Evolutionary conservation across 768 basidiomycete genomes (phyloP).

Genomic region (Lepiota brunneoincarnata): DNA sequence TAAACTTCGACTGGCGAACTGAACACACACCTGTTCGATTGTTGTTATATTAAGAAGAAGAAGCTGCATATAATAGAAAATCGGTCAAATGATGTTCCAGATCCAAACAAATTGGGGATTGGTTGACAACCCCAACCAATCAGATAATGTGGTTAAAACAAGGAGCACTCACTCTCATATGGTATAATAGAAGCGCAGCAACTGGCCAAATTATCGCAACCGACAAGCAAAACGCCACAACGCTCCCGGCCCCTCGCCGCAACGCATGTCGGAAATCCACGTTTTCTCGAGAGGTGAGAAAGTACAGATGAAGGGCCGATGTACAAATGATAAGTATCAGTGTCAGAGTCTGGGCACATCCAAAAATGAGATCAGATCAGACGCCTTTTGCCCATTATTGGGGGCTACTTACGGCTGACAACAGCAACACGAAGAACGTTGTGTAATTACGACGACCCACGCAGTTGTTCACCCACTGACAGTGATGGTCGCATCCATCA

Average conservation of each 20-base stretch:
- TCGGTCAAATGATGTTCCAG: slow-evolving; percentile 5
- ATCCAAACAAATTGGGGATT: neutral
- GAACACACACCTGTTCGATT: slow-evolving; percentile 80
- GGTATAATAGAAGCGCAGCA: slow-evolving; percentile 74
- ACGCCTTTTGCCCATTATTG: neutral
- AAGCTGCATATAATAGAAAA: slow-evolving; percentile 42
- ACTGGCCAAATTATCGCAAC: slow-evolving; percentile 82
- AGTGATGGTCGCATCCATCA: slow-evolving; percentile 92
- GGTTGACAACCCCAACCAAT: slow-evolving; percentile 5
- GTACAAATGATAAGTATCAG: slow-evolving; percentile 78
- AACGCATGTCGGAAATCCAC: slow-evolving; percentile 46
- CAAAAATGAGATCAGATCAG: slow-evolving; percentile 12
- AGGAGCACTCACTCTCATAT: slow-evolving; percentile 71
- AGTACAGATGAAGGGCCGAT: slow-evolving; percentile 76
- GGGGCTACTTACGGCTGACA: slow-evolving; percentile 59
- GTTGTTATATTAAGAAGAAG: slow-evolving; percentile 87
- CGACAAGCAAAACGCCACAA: slow-evolving; percentile 73
- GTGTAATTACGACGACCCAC: slow-evolving; percentile 94
- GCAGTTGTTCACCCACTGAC: slow-evolving; percentile 93
- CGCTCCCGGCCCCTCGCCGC: slow-evolving; percentile 67
- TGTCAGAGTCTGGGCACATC: slow-evolving; percentile 54
- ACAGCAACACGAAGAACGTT: slow-evolving; percentile 84
- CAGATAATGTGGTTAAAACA: neutral
- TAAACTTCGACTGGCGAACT: slow-evolving; percentile 12
- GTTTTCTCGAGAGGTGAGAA: slow-evolving; percentile 53